Evolutionary conservation across 140 eudicot species (phyloP).

Genomic region (Oenanthe javanica): DNA sequence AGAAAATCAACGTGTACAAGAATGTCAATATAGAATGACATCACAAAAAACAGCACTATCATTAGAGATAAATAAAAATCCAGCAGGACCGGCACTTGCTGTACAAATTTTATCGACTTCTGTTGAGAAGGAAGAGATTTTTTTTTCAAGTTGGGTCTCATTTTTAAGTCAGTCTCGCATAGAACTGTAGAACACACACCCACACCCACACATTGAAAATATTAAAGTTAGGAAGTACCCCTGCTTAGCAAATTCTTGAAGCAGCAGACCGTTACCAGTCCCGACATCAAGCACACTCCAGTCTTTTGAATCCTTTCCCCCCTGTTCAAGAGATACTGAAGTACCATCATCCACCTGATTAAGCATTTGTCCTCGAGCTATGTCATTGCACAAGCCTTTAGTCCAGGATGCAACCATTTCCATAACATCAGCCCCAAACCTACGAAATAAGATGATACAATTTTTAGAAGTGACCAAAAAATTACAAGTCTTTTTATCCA

Average conservation of each 20-base stretch:
- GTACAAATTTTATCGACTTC: neutral
- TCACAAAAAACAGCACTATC: neutral
- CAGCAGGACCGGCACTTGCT: neutral
- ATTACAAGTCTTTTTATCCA: neutral
- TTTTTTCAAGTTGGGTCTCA: neutral
- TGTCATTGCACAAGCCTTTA: constrained; percentile 65
- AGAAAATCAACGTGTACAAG: neutral
- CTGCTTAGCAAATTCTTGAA: constrained; percentile 91
- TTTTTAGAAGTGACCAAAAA: neutral
- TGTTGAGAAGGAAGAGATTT: neutral
- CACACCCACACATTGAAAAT: neutral
- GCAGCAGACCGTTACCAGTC: constrained; percentile 96
- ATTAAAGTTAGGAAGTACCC: constrained; percentile 39
- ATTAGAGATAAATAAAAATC: neutral
- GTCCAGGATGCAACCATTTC: constrained; percentile 94
- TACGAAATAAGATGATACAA: constrained; percentile 17
- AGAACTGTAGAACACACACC: neutral
- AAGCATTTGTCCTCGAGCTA: constrained; percentile 48
- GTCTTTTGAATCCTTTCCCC: constrained; percentile 42
- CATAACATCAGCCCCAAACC: constrained; percentile 99
- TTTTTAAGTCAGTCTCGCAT: neutral
- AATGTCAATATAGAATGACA: neutral
- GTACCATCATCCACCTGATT: constrained; percentile 43
- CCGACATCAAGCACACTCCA: constrained; percentile 98
- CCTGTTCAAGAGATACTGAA: constrained; percentile 32